phyloP scores from a whole-genome alignment of 106 monocot genomes.

The Allium cepa region DNA sequence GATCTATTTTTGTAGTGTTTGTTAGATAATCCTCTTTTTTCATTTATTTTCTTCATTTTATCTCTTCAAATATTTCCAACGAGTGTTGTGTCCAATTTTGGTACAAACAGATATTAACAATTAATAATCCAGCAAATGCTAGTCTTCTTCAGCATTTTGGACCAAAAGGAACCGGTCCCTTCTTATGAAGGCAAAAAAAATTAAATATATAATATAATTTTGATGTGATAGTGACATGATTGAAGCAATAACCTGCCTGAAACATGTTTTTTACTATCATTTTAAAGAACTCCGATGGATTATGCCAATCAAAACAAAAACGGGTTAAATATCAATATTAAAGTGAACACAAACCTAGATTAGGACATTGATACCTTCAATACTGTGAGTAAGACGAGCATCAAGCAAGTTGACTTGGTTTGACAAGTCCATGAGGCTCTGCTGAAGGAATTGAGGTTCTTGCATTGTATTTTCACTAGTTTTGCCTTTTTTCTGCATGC shows the following conservation, averaged over 20 bases:
- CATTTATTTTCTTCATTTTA: no score
- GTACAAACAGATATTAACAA: no score
- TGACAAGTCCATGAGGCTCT: conserved; percentile 44
- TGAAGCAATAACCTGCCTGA: background rate
- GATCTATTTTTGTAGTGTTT: no score
- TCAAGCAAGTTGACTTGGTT: conserved; percentile 54
- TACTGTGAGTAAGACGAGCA: conserved; percentile 20
- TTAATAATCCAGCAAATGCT: no score
- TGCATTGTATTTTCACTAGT: conserved; percentile 47
- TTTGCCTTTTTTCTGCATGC: conserved; percentile 56
- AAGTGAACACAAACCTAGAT: conserved; percentile 58
- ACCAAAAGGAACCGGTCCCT: background rate
- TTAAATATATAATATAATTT: no score
- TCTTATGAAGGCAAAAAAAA: no score
- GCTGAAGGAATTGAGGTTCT: conserved; percentile 49
- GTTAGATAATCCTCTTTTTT: no score
- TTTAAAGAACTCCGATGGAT: no score
- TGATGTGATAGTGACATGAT: no score
- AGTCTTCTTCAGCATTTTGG: background rate
- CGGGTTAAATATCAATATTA: background rate
- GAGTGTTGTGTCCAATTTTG: no score
- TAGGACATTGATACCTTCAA: conserved; percentile 39
- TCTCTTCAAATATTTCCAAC: no score
- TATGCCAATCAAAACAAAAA: background rate
- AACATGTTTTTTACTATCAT: background rate